A percentile compares a stretch with the other conserved stretches of the same genome.
phyloP scores from a whole-genome alignment of 371 early-diverging fungal species.

The Rhizopus stolonifer region DNA sequence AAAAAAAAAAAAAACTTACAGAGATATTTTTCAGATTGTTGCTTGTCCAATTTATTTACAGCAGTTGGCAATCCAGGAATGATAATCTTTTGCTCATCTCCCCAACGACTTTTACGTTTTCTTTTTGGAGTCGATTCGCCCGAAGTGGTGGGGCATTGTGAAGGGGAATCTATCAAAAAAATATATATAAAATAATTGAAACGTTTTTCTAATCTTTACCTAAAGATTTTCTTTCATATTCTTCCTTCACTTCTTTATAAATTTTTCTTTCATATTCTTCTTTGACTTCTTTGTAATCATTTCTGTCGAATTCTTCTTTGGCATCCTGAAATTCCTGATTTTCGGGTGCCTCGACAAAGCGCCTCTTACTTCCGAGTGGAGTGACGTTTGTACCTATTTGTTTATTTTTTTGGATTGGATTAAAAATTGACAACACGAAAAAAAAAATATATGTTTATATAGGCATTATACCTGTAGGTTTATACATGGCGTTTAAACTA shows the following conservation, averaged over 20 bases:
- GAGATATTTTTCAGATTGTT: conserved; percentile 82
- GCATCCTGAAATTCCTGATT: background rate
- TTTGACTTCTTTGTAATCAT: background rate
- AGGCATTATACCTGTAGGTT: conserved; percentile 25
- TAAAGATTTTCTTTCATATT: background rate
- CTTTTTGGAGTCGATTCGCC: conserved; percentile 45
- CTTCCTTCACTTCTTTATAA: background rate
- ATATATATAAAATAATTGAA: too few relatives aligned
- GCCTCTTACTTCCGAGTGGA: conserved; percentile 43
- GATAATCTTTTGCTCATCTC: conserved; percentile 69
- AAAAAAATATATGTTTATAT: too few relatives aligned
- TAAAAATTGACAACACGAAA: too few relatives aligned
- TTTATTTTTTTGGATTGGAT: background rate
- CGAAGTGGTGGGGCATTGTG: conserved; percentile 8
- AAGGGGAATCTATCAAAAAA: conserved; percentile 1
- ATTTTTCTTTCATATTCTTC: too few relatives aligned
- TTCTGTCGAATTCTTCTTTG: background rate
- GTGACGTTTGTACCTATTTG: conserved; percentile 46
- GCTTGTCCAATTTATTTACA: conserved; percentile 72
- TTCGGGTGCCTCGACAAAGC: conserved; percentile 27
- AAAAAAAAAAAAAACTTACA: conserved; percentile 45
- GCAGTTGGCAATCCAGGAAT: conserved; percentile 83
- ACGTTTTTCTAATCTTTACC: background rate
- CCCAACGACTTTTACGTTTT: conserved; percentile 86
- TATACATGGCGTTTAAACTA: conserved; percentile 14